Percentiles rank a stretch among this genome's conserved stretches.
Conservation (phyloP, 805 yeast species). For the Kazachstania psychrophila region DNA sequence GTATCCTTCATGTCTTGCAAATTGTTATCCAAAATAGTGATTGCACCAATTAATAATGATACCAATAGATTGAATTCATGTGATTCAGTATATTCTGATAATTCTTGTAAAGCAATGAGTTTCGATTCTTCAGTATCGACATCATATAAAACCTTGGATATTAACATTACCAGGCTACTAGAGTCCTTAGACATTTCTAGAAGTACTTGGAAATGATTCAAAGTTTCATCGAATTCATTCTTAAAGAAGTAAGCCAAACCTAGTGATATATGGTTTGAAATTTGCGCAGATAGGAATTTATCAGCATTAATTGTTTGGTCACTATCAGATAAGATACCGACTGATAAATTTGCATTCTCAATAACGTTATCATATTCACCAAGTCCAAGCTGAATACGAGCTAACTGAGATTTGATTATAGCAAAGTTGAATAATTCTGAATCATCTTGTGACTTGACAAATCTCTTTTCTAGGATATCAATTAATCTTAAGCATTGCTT, state of each 20-base stretch:
- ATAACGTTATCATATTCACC: constrained; percentile 49
- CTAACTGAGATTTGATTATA: constrained; percentile 55
- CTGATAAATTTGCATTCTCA: constrained; percentile 48
- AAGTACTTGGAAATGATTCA: constrained; percentile 59
- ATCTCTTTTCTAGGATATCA: constrained; percentile 41
- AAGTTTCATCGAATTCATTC: constrained; percentile 52
- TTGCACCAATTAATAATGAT: constrained; percentile 70
- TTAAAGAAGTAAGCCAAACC: constrained; percentile 65
- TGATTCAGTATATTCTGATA: constrained; percentile 53
- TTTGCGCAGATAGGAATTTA: constrained; percentile 15
- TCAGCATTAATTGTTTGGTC: constrained; percentile 13
- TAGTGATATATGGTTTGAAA: constrained; percentile 59
- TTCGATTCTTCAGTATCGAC: constrained; percentile 67
- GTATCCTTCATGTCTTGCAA: constrained; percentile 51
- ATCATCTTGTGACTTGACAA: constrained; percentile 47
- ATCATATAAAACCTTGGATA: constrained; percentile 73
- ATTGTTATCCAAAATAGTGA: constrained; percentile 55
- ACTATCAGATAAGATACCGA: constrained; percentile 40
- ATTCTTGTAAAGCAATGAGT: constrained; percentile 76
- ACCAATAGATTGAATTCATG: constrained; percentile 60
- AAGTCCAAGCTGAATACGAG: constrained; percentile 60
- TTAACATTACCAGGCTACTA: constrained; percentile 56
- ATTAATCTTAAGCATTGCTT: constrained; percentile 40
- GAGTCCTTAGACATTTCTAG: constrained; percentile 48
- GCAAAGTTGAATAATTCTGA: constrained; percentile 42